Conservation (phyloP, 352 stramenopile species). For the Phytophthora pistaciae region DNA sequence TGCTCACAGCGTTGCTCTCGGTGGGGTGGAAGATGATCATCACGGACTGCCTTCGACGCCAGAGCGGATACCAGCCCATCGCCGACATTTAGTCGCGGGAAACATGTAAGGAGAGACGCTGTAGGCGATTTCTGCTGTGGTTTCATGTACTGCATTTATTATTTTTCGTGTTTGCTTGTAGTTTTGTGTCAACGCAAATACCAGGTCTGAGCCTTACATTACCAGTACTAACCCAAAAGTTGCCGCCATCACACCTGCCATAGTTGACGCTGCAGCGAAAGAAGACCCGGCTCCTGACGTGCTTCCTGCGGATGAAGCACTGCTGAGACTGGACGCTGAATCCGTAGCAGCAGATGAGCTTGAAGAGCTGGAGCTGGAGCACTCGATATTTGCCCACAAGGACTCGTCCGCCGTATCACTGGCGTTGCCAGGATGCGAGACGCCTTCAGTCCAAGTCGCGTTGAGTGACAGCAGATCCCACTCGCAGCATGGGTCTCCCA, state of each 20-base stretch:
- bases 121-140: neutral
- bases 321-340: constrained; percentile 2
- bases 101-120: neutral
- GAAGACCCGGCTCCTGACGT: constrained; percentile 2
- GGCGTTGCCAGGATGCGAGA: constrained; percentile 30
- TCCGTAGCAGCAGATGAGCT: neutral
- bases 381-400: constrained; percentile 24
- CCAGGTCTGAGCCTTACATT: constrained; percentile 2
- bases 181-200: neutral
- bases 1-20: constrained; percentile 30
- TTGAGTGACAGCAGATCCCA: constrained; percentile 41
- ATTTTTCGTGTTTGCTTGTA: constrained; percentile 1
- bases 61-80: constrained; percentile 31
- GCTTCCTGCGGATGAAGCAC: neutral
- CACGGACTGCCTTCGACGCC: constrained; percentile 29
- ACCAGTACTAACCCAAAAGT: neutral
- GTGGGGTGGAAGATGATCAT: constrained; percentile 41
- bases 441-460: constrained; percentile 14
- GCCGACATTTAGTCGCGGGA: constrained; percentile 22
- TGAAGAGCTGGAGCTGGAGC: constrained; percentile 9
- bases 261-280: neutral
- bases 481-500: constrained; percentile 78
- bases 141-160: constrained; percentile 14
- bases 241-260: neutral
- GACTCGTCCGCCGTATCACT: constrained; percentile 15